These are phyloP conservation scores for Corymbia maculata DNA, from an alignment of 345 rosid genomes.

Conservation along the genomic window DNA sequence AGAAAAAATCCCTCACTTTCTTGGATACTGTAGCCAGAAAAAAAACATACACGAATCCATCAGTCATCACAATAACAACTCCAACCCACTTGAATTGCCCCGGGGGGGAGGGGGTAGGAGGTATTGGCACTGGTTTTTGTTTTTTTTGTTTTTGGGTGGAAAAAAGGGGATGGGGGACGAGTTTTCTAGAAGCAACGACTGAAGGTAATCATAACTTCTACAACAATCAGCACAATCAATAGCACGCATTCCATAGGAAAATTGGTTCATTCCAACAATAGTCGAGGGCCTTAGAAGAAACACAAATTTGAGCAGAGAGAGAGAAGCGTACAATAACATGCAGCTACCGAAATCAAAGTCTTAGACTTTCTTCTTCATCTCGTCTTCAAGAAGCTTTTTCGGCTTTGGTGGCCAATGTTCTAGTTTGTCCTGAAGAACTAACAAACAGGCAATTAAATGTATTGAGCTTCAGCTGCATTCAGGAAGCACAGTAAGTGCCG, in stretches of 20 bases:
- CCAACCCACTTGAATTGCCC: background rate
- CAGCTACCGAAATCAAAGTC: constrained; percentile 43
- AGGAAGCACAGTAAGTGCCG: background rate
- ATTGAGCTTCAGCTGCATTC: background rate
- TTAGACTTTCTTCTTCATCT: constrained; percentile 24
- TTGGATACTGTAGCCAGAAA: background rate
- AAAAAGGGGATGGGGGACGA: no score
- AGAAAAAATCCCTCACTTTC: background rate
- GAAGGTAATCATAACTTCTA: background rate
- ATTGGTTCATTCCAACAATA: background rate
- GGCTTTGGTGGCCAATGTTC: constrained; percentile 77
- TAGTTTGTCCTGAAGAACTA: constrained; percentile 62
- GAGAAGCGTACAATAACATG: constrained; percentile 12
- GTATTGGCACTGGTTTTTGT: no score
- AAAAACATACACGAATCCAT: background rate
- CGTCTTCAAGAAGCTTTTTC: constrained; percentile 57
- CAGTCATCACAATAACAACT: background rate
- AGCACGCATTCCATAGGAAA: background rate
- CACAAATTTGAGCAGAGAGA: background rate
- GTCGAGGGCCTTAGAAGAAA: background rate
- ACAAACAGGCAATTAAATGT: background rate
- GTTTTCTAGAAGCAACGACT: background rate
- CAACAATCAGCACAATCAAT: background rate
- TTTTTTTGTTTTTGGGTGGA: no score
- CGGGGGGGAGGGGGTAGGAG: background rate